These are phyloP conservation scores for Aegilops umbellulata DNA, from an alignment of 176 grass and related monocot genomes.

Conservation along the genomic window DNA sequence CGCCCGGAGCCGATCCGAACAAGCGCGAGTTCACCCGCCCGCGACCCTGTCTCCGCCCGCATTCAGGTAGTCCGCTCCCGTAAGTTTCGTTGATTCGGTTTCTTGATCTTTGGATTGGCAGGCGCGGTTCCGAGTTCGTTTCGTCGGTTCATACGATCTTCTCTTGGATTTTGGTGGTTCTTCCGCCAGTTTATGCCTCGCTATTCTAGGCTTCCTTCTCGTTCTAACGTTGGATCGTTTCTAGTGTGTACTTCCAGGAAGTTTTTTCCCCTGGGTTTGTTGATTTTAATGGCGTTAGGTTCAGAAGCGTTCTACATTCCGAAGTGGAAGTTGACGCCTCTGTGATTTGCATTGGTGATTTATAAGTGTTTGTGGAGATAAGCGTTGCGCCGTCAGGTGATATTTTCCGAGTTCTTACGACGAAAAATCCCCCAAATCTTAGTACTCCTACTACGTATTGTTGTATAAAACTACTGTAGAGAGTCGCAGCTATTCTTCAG, in stretches of 20 bases:
- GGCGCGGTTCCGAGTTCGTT: slow-evolving; percentile 6
- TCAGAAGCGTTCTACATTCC: background rate
- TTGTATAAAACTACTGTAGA: background rate
- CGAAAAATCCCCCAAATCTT: background rate
- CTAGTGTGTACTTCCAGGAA: background rate
- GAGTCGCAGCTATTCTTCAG: background rate
- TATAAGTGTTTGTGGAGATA: slow-evolving; percentile 1
- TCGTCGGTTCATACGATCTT: background rate
- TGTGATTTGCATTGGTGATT: slow-evolving; percentile 13
- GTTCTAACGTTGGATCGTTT: background rate
- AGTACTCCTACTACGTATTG: too few relatives aligned
- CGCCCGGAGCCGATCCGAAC: background rate
- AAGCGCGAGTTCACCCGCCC: slow-evolving; percentile 10
- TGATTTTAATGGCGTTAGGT: background rate
- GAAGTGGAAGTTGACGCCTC: background rate
- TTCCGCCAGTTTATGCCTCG: background rate
- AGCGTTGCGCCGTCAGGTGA: background rate
- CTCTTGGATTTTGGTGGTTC: background rate
- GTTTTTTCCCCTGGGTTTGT: background rate
- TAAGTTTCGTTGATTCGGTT: slow-evolving; percentile 34
- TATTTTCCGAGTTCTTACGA: background rate
- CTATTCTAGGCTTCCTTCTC: background rate
- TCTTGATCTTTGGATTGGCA: slow-evolving; percentile 15
- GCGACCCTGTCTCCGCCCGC: background rate
- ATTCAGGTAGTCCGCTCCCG: slow-evolving; percentile 18